Base-by-base conservation (phyloP, 2,329 filamentous ascomycete species). In the Cucurbitaria berberidis region DNA sequence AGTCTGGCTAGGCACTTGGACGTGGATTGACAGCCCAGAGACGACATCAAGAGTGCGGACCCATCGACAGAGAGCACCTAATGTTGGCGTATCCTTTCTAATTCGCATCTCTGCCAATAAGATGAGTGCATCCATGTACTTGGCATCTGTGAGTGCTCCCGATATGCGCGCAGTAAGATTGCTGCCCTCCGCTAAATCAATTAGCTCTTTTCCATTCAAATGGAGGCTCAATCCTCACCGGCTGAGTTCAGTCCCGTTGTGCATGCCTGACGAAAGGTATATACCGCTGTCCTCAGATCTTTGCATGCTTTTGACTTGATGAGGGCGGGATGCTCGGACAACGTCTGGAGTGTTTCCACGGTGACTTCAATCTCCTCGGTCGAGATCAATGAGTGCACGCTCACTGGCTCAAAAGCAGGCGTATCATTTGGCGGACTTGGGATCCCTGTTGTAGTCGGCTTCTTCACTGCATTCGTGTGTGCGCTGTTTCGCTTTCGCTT, bases 1-100 rank as follows among this genome's bases (percentile, higher is more conserved):
- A 10, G 59, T 66, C 11, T 73, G 69, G 34, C 69, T 69, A 40
- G 75, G 72, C 2, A 79, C 78, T 49, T 67, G 60, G 0, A 83
- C 76, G 47, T 82, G 78, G 19, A 85, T 84, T 3, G 85, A 85
- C 7, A 89, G 74, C 1, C 86, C 86, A 59, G 84, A 88, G 44
- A 89, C 84, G 21, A 89, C 84, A 63, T 90, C 87, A 22, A 90
- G 76, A 65, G 89, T 87, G 51, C 88, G 82, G 4, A 90, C 87
- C 88, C 88, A 90, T 51, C 88, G 84, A 69, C 87, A 89, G 7
- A 90, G 73, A 1, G 87, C 86, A 18, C 88, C 88, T 0, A 90
- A 75, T 60, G 88, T 88, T 0, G 87, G 87, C 16, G 83, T 81
- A 56, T 89, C 81, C 3, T 79, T 77, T n/a, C 87, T 78, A 16